Evolutionary conservation across 805 yeast genomes (phyloP).

Genomic region (Danielia reshetovae): DNA sequence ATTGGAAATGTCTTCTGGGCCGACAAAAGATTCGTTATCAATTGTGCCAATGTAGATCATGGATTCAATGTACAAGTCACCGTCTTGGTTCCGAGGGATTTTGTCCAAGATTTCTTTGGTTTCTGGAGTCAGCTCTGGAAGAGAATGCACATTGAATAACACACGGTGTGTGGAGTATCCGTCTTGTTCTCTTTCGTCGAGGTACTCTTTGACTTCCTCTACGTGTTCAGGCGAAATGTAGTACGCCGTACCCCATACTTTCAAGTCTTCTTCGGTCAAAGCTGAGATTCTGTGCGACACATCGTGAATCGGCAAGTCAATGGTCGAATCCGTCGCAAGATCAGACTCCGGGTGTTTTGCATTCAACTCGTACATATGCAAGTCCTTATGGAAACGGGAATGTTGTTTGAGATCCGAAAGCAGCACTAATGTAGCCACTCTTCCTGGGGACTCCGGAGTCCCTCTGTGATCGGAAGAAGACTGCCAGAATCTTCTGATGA

Average conservation of each 20-base stretch:
- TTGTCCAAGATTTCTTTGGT: slow-evolving; percentile 4
- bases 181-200: slow-evolving; percentile 83
- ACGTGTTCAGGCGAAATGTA: slow-evolving; percentile 67
- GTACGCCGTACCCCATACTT: slow-evolving; percentile 80
- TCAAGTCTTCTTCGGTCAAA: slow-evolving; percentile 41
- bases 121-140: slow-evolving; percentile 4
- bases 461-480: slow-evolving; percentile 88
- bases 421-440: slow-evolving; percentile 80
- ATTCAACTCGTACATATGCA: slow-evolving; percentile 30
- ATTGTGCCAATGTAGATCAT: slow-evolving; percentile 80
- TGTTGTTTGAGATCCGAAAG: slow-evolving; percentile 47
- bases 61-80: slow-evolving; percentile 47
- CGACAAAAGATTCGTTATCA: slow-evolving; percentile 77
- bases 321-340: neutral
- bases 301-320: slow-evolving; percentile 9
- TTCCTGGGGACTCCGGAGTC: slow-evolving; percentile 78
- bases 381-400: slow-evolving; percentile 38
- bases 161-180: slow-evolving; percentile 75
- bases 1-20: slow-evolving; percentile 60
- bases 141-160: slow-evolving; percentile 49
- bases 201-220: slow-evolving; percentile 56
- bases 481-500: slow-evolving; percentile 86
- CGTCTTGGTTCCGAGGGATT: slow-evolving; percentile 22
- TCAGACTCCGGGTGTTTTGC: neutral
- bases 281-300: slow-evolving; percentile 10